Conservation (phyloP, 2,329 filamentous ascomycete species). For the Pestalotiopsis sp. region DNA sequence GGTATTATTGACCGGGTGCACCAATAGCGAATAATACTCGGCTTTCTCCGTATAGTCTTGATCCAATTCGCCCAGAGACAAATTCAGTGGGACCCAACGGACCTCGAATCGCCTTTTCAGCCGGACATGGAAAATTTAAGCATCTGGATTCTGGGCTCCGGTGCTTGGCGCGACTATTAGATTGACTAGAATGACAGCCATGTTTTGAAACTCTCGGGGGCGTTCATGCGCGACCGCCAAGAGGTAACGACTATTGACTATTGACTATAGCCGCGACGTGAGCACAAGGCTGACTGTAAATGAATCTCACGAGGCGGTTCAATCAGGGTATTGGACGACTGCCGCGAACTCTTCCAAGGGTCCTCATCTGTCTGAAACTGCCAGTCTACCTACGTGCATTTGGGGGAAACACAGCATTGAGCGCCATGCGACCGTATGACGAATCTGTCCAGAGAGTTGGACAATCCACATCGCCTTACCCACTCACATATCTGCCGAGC, state of each 20-base stretch:
- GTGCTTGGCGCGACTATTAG: neutral
- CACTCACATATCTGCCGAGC: neutral
- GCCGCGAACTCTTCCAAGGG: neutral
- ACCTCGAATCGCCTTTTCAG: neutral
- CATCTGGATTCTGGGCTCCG: neutral
- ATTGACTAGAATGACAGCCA: neutral
- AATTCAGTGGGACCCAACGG: neutral
- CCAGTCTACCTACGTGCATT: neutral
- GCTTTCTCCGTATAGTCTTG: neutral
- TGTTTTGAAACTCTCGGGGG: neutral
- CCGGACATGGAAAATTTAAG: neutral
- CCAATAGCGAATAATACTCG: neutral
- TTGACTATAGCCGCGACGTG: neutral
- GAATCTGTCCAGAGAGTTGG: neutral
- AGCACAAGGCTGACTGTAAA: neutral
- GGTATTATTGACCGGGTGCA: neutral
- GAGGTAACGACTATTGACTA: neutral
- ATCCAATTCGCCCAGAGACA: neutral
- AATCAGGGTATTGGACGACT: neutral
- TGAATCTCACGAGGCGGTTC: no score
- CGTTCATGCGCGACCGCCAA: neutral
- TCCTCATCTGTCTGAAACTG: constrained; percentile 3
- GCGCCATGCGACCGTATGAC: neutral
- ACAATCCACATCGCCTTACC: neutral
- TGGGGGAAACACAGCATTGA: neutral